A percentile compares a stretch with the other conserved stretches of the same genome.
These are phyloP conservation scores for Sequoiadendron giganteum DNA, from an alignment of 75 land plant genomes.

Conservation along the genomic window DNA sequence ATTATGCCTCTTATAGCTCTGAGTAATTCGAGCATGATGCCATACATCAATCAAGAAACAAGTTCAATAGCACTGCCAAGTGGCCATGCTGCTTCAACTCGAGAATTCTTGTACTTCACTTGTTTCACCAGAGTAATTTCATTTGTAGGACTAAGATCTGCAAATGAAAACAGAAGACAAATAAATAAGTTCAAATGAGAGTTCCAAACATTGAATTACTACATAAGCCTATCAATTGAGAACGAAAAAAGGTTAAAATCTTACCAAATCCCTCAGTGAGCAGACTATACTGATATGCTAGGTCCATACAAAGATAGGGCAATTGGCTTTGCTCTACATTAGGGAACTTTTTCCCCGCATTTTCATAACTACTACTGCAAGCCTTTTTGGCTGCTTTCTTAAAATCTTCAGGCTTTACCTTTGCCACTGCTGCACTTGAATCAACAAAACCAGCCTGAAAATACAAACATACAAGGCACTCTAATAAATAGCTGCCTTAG, in stretches of 20 bases:
- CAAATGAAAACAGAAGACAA: slow-evolving; percentile 6
- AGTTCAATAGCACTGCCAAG: slow-evolving; percentile 92
- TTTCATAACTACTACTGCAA: slow-evolving; percentile 50
- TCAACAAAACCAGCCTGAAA: slow-evolving; percentile 66
- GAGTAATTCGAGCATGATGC: background rate
- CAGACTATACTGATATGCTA: slow-evolving; percentile 71
- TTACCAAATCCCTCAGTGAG: slow-evolving; percentile 94
- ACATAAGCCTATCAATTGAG: background rate
- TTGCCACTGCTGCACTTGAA: slow-evolving; percentile 36
- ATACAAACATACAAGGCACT: background rate
- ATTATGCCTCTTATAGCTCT: background rate
- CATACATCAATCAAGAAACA: slow-evolving; percentile 30
- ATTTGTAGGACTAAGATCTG: slow-evolving; percentile 58
- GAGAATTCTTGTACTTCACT: slow-evolving; percentile 53
- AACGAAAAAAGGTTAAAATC: slow-evolving; percentile 15
- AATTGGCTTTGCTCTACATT: slow-evolving; percentile 38
- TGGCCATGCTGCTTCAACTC: slow-evolving; percentile 98
- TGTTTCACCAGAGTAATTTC: slow-evolving; percentile 87
- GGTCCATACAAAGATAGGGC: slow-evolving; percentile 94
- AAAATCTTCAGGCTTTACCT: slow-evolving; percentile 61
- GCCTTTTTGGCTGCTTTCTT: slow-evolving; percentile 63
- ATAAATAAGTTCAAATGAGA: background rate
- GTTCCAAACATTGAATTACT: background rate
- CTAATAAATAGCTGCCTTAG: background rate
- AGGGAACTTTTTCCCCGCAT: slow-evolving; percentile 51